Evolutionary conservation across 768 basidiomycete species (phyloP).

Genomic region (Hygrophorus russula): DNA sequence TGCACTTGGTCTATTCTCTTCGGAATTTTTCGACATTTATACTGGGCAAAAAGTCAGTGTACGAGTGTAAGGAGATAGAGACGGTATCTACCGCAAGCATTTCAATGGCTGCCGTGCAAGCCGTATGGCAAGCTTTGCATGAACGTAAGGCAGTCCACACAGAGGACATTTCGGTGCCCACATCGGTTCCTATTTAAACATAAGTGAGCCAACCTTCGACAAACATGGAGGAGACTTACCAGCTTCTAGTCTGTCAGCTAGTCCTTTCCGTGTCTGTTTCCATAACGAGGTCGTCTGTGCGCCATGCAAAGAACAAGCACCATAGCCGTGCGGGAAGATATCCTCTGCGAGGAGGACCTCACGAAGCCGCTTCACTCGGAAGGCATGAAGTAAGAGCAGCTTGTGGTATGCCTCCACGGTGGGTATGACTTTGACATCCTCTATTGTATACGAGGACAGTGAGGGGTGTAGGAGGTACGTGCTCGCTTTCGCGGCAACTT

Average conservation of each 20-base stretch:
- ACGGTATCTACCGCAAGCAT: constrained; percentile 49
- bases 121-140: constrained; percentile 48
- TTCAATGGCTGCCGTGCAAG: constrained; percentile 49
- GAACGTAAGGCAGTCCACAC: constrained; percentile 31
- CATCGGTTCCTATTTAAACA: constrained; percentile 41
- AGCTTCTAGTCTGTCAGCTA: constrained; percentile 4
- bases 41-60: constrained; percentile 24
- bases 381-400: constrained; percentile 46
- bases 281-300: constrained; percentile 33
- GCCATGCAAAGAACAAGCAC: constrained; percentile 43
- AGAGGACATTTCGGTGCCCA: constrained; percentile 56
- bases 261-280: constrained; percentile 28
- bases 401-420: constrained; percentile 54
- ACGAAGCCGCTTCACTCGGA: constrained; percentile 41
- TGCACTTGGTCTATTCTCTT: constrained; percentile 37
- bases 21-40: constrained; percentile 49
- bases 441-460: constrained; percentile 38
- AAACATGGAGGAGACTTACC: background rate
- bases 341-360: constrained; percentile 44
- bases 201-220: background rate
- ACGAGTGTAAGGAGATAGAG: background rate
- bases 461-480: constrained; percentile 40
- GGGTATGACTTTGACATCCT: constrained; percentile 43
- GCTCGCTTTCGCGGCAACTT: constrained; percentile 46
- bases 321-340: constrained; percentile 67